A percentile compares a stretch with the other conserved stretches of the same genome.
Conservation (phyloP, 345 rosid species). For the Schrenkiella parvula region DNA sequence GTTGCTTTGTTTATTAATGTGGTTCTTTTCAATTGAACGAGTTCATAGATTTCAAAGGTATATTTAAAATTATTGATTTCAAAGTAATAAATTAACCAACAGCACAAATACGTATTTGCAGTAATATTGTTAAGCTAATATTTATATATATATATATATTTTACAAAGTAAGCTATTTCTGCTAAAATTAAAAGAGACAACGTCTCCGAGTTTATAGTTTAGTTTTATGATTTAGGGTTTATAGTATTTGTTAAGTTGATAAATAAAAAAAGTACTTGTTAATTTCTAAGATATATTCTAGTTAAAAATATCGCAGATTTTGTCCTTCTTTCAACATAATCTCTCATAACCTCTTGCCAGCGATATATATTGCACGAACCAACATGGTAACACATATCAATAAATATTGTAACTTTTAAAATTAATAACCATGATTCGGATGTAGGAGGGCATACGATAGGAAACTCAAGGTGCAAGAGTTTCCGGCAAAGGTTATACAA, state of each 20-base stretch:
- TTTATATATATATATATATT: too few relatives aligned
- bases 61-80: background rate
- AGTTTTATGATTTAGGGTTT: too few relatives aligned
- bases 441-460: conserved; percentile 65
- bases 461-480: conserved; percentile 48
- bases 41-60: background rate
- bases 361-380: background rate
- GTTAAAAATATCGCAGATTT: background rate
- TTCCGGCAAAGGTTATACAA: conserved; percentile 69
- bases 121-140: too few relatives aligned
- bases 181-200: background rate
- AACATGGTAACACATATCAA: background rate
- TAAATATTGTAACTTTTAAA: background rate
- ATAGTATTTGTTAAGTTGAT: too few relatives aligned
- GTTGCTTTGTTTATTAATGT: too few relatives aligned
- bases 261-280: too few relatives aligned
- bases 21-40: too few relatives aligned
- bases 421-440: background rate
- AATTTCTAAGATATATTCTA: too few relatives aligned
- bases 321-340: background rate
- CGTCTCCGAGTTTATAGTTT: too few relatives aligned
- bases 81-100: too few relatives aligned
- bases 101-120: too few relatives aligned
- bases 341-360: background rate
- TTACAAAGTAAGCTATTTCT: background rate